A percentile compares a stretch with the other conserved stretches of the same genome.
These are phyloP conservation scores for Cladophialophora exuberans DNA, from an alignment of 2,329 filamentous ascomycete genomes.

Conservation along the genomic window DNA sequence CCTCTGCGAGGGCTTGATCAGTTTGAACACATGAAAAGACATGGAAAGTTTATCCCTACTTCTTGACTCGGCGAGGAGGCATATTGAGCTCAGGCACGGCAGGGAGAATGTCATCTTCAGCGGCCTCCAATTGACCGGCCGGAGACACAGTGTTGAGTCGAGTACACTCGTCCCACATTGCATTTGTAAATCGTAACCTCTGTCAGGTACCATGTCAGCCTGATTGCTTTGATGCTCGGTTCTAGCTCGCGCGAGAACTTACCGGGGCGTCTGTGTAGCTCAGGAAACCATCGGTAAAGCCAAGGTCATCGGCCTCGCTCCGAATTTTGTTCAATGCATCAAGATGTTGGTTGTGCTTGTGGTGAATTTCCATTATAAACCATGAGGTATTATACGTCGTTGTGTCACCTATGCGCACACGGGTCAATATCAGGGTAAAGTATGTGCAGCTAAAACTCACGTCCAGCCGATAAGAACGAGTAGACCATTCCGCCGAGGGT, in stretches of 20 bases:
- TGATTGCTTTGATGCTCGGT: not conserved
- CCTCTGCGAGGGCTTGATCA: conserved; percentile 8
- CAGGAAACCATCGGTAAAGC: conserved; percentile 16
- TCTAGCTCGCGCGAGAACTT: not conserved
- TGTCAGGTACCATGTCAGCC: not conserved
- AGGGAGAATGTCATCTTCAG: conserved; percentile 21
- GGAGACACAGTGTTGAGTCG: conserved; percentile 25
- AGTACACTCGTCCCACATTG: conserved; percentile 24
- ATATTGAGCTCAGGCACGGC: conserved; percentile 23
- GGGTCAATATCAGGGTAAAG: not conserved
- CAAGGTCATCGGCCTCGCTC: conserved; percentile 14
- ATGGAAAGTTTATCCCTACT: conserved; percentile 1
- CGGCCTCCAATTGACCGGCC: conserved; percentile 23
- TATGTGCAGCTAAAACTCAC: conserved; percentile 3
- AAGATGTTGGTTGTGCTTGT: conserved; percentile 21
- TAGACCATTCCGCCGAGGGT: conserved; percentile 20
- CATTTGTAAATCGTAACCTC: conserved; percentile 22
- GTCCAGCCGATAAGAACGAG: conserved; percentile 19
- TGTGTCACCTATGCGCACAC: conserved; percentile 11
- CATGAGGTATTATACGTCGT: conserved; percentile 22
- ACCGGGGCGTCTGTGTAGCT: conserved; percentile 18
- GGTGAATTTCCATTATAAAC: conserved; percentile 23
- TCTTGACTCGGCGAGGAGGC: conserved; percentile 21
- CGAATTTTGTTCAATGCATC: conserved; percentile 19
- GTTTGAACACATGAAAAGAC: not conserved